These are phyloP conservation scores for Dorcoceras hygrometricum DNA, from an alignment of 257 asterid species.

Conservation along the genomic window DNA sequence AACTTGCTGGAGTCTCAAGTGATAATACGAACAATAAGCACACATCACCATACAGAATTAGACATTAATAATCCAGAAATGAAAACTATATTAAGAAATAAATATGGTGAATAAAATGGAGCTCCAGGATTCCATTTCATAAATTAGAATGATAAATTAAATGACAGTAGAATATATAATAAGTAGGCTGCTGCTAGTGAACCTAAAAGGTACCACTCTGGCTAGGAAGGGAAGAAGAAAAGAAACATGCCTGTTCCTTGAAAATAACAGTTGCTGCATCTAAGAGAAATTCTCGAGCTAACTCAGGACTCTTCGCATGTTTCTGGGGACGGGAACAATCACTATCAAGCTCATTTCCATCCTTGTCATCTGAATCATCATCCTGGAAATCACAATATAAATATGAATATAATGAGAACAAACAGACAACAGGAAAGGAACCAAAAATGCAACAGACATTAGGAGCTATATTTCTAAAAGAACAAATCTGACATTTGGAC, in stretches of 20 bases:
- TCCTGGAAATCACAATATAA: constrained; percentile 49
- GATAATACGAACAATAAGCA: background rate
- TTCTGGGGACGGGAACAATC: constrained; percentile 99
- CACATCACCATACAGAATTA: background rate
- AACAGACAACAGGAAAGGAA: constrained; percentile 12
- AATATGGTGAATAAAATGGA: background rate
- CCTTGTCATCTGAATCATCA: constrained; percentile 98
- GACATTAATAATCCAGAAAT: background rate
- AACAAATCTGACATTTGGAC: constrained; percentile 27
- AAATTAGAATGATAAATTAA: constrained; percentile 4
- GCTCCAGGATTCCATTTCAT: constrained; percentile 3
- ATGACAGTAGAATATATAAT: background rate
- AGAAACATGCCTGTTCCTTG: constrained; percentile 85
- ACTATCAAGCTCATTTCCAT: constrained; percentile 83
- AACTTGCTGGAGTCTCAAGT: background rate
- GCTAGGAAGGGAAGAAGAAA: constrained; percentile 9
- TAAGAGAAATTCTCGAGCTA: constrained; percentile 97
- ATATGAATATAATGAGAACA: constrained; percentile 14
- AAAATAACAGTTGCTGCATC: constrained; percentile 99
- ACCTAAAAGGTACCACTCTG: background rate
- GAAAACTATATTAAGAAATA: background rate
- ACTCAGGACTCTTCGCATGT: constrained; percentile 99
- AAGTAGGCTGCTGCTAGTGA: background rate
- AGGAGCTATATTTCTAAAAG: constrained; percentile 3
- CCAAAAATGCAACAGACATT: constrained; percentile 10